Percentiles rank a stretch among this genome's conserved stretches.
These are phyloP conservation scores for Chlamydomonas incerta DNA, from an alignment of 139 green algal species.

Conservation along the genomic window DNA sequence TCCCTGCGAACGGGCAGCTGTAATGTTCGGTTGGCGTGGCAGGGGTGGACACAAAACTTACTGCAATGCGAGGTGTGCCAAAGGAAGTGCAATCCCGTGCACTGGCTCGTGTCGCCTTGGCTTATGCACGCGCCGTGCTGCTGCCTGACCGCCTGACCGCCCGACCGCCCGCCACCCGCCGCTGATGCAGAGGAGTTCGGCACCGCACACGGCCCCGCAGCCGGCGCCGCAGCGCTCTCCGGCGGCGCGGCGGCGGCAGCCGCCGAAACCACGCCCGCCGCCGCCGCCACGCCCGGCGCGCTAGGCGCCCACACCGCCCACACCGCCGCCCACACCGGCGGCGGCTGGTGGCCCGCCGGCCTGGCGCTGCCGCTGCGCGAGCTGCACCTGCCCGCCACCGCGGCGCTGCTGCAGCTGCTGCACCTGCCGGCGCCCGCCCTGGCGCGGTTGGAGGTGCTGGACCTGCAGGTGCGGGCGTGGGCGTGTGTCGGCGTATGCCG, in stretches of 20 bases:
- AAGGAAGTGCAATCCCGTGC: too few species aligned
- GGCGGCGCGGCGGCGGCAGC: not conserved
- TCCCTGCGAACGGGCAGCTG: too few species aligned
- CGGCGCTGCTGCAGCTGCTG: slow-evolving; percentile 29
- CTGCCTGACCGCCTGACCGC: too few species aligned
- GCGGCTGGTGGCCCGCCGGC: not conserved
- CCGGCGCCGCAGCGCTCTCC: not conserved
- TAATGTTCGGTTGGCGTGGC: too few species aligned
- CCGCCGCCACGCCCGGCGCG: not conserved
- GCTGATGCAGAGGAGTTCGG: not conserved
- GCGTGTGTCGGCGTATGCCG: too few species aligned
- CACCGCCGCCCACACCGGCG: not conserved
- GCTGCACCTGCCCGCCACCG: slow-evolving; percentile 36
- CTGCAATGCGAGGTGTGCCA: too few species aligned
- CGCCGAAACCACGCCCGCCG: not conserved
- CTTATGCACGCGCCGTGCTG: too few species aligned
- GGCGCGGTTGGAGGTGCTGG: not conserved
- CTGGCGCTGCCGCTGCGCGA: slow-evolving; percentile 3
- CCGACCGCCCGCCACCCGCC: not conserved
- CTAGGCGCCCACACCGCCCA: not conserved
- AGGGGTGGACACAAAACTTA: too few species aligned
- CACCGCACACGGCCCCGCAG: not conserved
- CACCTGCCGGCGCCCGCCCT: slow-evolving; percentile 26
- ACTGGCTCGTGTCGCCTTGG: too few species aligned
- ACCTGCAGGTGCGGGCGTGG: not conserved